Evolutionary conservation across 2,329 filamentous ascomycete genomes (phyloP).

Genomic region (Calonectria fujianensis): DNA sequence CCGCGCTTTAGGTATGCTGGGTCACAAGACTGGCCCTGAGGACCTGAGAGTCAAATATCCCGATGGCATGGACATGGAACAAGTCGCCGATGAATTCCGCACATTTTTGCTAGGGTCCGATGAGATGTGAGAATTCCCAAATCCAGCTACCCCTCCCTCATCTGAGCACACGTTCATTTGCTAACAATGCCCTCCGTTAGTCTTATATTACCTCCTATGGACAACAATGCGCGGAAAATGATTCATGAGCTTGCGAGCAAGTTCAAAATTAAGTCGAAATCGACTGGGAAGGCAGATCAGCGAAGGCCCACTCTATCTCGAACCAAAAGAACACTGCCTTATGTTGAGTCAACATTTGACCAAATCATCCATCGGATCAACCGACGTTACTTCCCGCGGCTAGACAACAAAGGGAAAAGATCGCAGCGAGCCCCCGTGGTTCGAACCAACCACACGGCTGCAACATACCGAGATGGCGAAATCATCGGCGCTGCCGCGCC

Average conservation of each 20-base stretch:
- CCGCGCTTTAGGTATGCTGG: slow-evolving; percentile 79
- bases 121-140: slow-evolving; percentile 73
- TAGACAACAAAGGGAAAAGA: slow-evolving; percentile 65
- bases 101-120: slow-evolving; percentile 79
- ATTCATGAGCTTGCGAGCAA: slow-evolving; percentile 86
- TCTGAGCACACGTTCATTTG: neutral
- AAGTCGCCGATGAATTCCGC: slow-evolving; percentile 83
- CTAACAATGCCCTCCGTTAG: slow-evolving; percentile 63
- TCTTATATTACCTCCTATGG: slow-evolving; percentile 88
- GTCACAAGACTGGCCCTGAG: slow-evolving; percentile 72
- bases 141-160: neutral
- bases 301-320: slow-evolving; percentile 88
- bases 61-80: slow-evolving; percentile 80
- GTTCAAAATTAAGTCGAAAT: slow-evolving; percentile 89
- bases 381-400: slow-evolving; percentile 74
- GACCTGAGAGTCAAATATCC: slow-evolving; percentile 83
- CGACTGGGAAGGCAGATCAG: slow-evolving; percentile 81
- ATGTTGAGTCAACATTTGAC: slow-evolving; percentile 74
- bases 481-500: slow-evolving; percentile 90
- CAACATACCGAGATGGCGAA: slow-evolving; percentile 86
- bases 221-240: slow-evolving; percentile 83
- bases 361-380: slow-evolving; percentile 58
- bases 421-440: slow-evolving; percentile 54
- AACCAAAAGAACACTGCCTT: slow-evolving; percentile 78
- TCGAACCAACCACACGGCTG: slow-evolving; percentile 47